Evolutionary conservation across 208 protist species (phyloP), one percentile per base, ranked within the genome.

Genomic region (Wallacemonas rigidus): DNA sequence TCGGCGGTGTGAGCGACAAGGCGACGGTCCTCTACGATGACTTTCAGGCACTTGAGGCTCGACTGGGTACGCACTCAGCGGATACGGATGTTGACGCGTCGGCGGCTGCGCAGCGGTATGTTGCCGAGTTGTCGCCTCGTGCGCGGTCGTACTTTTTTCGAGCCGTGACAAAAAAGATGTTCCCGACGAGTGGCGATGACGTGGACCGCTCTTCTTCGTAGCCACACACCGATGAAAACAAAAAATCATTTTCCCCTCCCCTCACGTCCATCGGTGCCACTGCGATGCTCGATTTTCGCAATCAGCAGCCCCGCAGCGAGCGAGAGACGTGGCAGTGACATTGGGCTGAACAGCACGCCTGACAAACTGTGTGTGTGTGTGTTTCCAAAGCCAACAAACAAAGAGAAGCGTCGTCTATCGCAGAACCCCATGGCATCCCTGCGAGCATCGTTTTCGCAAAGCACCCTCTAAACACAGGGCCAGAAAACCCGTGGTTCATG

Each of bases 111-210:
- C 35, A 35, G 5, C 47, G 1, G 26, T 50, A 73, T 58, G 8
- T 89, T 65, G 63, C 61, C 4, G 71, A 79, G 17, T 41, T 91
- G 61, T 67, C 69, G 1, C 54, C 75, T 3, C 81, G 87, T 12
- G 86, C 89, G 1, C 84, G 87, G 14, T 57, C 79, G 4, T 77
- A 86, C 26, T 94, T 89, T 70, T 79, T 94, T 64, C 84, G 89
- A 8, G 86, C 87, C 9, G 88, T 94, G 89, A 92, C 86, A n/a
- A 92, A 93, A 58, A 89, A 85, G 61, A 76, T 84, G 77, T 74
- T 89, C 40, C 40, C 60, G 41, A 65, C 17, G 43, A 15, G 26
- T 17, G 14, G 53, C 17, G 53, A 41, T 5, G n/a, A 40, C 14
- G 41, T 5, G 35, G 26, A 26, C 26, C 26, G 26, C 26, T 26